These are phyloP conservation scores for Lagenidium giganteum DNA, from an alignment of 352 stramenopile species.

Conservation along the genomic window DNA sequence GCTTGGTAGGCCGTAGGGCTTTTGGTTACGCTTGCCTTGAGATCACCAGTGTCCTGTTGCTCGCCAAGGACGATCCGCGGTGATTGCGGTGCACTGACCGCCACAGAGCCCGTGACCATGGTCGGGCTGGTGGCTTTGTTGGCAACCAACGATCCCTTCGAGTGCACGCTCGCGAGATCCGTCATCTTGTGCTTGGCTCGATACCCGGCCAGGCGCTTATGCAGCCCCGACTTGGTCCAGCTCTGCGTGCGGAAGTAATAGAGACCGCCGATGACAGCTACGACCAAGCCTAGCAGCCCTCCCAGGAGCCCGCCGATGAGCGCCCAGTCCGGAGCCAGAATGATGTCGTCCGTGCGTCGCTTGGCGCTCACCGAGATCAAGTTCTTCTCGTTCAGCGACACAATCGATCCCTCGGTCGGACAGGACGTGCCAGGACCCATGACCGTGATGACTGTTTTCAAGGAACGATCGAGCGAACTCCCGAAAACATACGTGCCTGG, in stretches of 20 bases:
- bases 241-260: constrained; percentile 70
- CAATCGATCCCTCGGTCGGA: constrained; percentile 75
- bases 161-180: constrained; percentile 39
- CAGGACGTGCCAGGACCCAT: constrained; percentile 72
- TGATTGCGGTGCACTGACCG: too few species aligned
- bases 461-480: constrained; percentile 61
- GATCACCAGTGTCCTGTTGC: too few species aligned
- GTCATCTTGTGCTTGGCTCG: constrained; percentile 38
- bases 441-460: constrained; percentile 79
- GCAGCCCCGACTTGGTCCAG: constrained; percentile 38
- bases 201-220: constrained; percentile 30
- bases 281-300: constrained; percentile 58
- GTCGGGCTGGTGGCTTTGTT: constrained; percentile 21
- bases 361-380: constrained; percentile 82
- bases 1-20: constrained; percentile 31
- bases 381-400: constrained; percentile 82
- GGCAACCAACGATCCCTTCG: constrained; percentile 45
- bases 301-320: constrained; percentile 68
- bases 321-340: constrained; percentile 86
- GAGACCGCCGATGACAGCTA: constrained; percentile 55
- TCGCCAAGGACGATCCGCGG: too few species aligned
- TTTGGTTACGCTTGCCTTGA: too few species aligned
- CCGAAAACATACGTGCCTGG: constrained; percentile 88
- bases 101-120: too few species aligned
- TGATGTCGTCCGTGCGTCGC: constrained; percentile 67